Conservation (phyloP, 441 rosid species). For the Theobroma grandiflorum region DNA sequence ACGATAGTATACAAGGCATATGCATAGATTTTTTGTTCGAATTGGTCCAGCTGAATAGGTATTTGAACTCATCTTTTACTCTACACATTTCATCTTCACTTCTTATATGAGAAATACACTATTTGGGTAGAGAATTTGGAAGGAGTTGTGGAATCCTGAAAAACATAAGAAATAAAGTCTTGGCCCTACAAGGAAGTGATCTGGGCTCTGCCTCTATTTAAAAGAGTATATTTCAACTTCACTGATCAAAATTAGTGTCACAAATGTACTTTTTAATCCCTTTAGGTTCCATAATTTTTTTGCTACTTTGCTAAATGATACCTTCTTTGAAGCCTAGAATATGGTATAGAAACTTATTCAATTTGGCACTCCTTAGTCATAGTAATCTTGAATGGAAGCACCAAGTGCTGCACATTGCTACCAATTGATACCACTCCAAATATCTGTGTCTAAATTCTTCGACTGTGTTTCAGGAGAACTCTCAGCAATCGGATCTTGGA, state of each 20-base stretch:
- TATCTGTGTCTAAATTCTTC: slow-evolving; percentile 6
- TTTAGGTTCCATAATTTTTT: no score
- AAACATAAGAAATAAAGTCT: no score
- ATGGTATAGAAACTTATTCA: not conserved
- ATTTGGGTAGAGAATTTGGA: no score
- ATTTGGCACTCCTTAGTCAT: not conserved
- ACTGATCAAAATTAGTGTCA: no score
- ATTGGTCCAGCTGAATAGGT: slow-evolving; percentile 69
- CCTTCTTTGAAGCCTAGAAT: not conserved
- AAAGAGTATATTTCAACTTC: no score
- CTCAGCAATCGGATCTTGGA: slow-evolving; percentile 57
- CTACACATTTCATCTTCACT: not conserved
- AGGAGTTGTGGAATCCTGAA: no score
- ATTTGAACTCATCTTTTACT: slow-evolving; percentile 15
- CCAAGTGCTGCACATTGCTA: not conserved
- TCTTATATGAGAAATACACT: not conserved
- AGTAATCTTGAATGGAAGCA: not conserved
- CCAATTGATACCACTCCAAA: not conserved
- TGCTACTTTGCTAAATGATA: not conserved
- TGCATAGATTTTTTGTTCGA: slow-evolving; percentile 64
- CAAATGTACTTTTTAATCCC: no score
- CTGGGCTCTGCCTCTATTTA: no score
- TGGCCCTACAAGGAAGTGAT: no score
- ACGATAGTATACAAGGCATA: slow-evolving; percentile 54
- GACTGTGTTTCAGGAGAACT: slow-evolving; percentile 51